phyloP scores from a whole-genome alignment of 2,329 filamentous ascomycete genomes.

The Stagonosporopsis chrysanthemi region DNA sequence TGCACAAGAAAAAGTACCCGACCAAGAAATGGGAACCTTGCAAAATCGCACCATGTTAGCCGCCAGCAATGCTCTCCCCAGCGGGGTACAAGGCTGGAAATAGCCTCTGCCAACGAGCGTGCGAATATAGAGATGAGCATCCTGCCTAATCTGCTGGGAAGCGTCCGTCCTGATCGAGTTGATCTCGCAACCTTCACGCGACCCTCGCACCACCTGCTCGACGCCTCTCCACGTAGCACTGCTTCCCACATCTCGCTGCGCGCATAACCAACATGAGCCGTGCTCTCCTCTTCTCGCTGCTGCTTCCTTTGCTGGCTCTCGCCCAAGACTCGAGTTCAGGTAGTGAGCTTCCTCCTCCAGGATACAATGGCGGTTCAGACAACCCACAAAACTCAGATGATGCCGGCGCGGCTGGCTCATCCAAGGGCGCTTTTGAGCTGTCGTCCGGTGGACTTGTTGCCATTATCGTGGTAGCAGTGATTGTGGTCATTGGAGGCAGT shows the following conservation, averaged over 20 bases:
- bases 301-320: slow-evolving; percentile 40
- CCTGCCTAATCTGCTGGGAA: slow-evolving; percentile 33
- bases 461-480: slow-evolving; percentile 76
- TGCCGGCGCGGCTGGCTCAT: slow-evolving; percentile 71
- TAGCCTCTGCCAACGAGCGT: slow-evolving; percentile 24
- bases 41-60: slow-evolving; percentile 42
- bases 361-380: slow-evolving; percentile 49
- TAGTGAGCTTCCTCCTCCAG: slow-evolving; percentile 34
- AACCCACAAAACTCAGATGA: slow-evolving; percentile 45
- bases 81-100: slow-evolving; percentile 41
- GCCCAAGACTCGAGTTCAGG: slow-evolving; percentile 34
- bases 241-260: slow-evolving; percentile 19
- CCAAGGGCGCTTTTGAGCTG: slow-evolving; percentile 66
- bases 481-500: slow-evolving; percentile 70
- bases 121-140: slow-evolving; percentile 48
- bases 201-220: slow-evolving; percentile 36
- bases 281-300: slow-evolving; percentile 32
- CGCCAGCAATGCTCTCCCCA: slow-evolving; percentile 32
- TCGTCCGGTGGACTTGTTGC: slow-evolving; percentile 75
- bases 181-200: slow-evolving; percentile 41
- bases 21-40: slow-evolving; percentile 7
- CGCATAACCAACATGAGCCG: slow-evolving; percentile 36
- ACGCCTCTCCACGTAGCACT: slow-evolving; percentile 24
- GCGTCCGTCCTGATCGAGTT: slow-evolving; percentile 31
- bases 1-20: slow-evolving; percentile 17